Percentiles rank a stretch among this genome's conserved stretches.
phyloP scores from a whole-genome alignment of 345 rosid species.

The Lenwebbia sp. region DNA sequence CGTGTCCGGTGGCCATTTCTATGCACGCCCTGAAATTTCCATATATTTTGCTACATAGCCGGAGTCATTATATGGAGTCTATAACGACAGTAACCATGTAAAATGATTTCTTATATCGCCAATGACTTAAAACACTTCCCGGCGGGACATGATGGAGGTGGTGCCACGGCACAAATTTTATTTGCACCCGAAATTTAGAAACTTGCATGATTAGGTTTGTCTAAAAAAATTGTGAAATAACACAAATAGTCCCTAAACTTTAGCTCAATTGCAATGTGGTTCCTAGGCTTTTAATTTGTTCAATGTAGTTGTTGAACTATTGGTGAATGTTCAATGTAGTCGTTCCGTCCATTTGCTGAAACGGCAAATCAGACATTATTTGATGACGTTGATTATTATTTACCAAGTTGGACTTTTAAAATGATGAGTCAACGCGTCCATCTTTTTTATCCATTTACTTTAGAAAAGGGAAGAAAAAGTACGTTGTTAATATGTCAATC shows the following conservation, averaged over 20 bases:
- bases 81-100: background rate
- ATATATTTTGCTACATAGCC: background rate
- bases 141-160: background rate
- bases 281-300: rapidly evolving
- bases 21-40: background rate
- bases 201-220: background rate
- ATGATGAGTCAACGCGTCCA: background rate
- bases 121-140: background rate
- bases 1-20: background rate
- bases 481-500: background rate
- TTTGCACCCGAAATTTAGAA: background rate
- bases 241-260: background rate
- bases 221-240: background rate
- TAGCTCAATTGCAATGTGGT: rapidly evolving
- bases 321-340: rapidly evolving
- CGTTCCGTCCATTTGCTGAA: background rate
- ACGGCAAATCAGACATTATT: rapidly evolving
- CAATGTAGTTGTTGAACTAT: rapidly evolving
- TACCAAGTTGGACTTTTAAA: background rate
- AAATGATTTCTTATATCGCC: background rate
- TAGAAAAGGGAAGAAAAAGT: background rate
- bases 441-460: background rate
- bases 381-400: background rate
- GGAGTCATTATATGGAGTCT: background rate
- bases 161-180: background rate